A percentile compares a stretch with the other conserved stretches of the same genome.
These are phyloP conservation scores for Aureobasidium sp. DNA, from an alignment of 2,329 filamentous ascomycete species.

Conservation along the genomic window DNA sequence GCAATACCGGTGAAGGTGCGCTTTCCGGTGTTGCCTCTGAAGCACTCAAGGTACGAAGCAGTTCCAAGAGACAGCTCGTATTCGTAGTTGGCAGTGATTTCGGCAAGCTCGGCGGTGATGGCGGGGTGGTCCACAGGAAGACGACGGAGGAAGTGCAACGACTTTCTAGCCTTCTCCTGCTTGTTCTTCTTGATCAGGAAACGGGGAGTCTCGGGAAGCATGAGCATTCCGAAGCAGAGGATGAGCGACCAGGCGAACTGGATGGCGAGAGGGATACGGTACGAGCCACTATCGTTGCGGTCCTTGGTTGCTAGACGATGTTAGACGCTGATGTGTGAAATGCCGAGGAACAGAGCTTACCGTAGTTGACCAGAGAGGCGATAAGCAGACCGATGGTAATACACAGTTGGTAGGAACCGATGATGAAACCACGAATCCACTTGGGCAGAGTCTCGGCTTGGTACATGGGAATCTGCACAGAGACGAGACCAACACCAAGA, in stretches of 20 bases:
- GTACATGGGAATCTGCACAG: constrained; percentile 63
- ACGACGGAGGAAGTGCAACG: constrained; percentile 37
- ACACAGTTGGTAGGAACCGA: constrained; percentile 71
- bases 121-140: constrained; percentile 21
- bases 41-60: constrained; percentile 34
- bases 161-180: constrained; percentile 53
- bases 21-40: constrained; percentile 43
- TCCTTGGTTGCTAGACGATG: constrained; percentile 45
- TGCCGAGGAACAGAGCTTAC: background rate
- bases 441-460: constrained; percentile 70
- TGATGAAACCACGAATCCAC: constrained; percentile 67
- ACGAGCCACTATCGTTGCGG: constrained; percentile 43
- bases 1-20: constrained; percentile 35
- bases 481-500: constrained; percentile 42
- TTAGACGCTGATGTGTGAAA: background rate
- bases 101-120: constrained; percentile 21
- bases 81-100: constrained; percentile 22
- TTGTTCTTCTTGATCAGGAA: constrained; percentile 71
- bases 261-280: constrained; percentile 69
- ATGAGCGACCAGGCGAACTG: constrained; percentile 74
- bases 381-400: constrained; percentile 69
- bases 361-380: constrained; percentile 64
- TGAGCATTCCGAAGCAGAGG: constrained; percentile 59
- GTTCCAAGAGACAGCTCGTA: constrained; percentile 20
- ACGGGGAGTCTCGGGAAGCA: constrained; percentile 74